Base-by-base conservation (phyloP, 2,329 filamentous ascomycete genomes). In the Passalora sequoiae region DNA sequence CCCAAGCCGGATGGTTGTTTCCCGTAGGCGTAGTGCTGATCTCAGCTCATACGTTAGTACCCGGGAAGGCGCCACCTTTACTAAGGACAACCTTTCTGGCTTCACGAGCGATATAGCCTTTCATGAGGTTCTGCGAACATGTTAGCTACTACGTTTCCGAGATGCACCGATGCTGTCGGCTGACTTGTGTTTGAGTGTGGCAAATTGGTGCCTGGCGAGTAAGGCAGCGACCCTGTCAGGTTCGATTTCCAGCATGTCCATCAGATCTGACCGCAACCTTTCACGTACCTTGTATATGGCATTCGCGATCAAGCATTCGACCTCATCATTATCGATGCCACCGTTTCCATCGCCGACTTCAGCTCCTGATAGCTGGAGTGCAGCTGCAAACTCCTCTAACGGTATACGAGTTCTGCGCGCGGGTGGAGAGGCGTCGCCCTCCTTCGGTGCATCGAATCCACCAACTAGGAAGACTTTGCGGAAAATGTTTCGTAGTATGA, bases 81-180 rank as follows among this genome's bases (percentile, higher is more conserved):
- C 88, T 96, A 44, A 98, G 70, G 15, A 98, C 92, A 20, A 98
- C 85, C 55, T 89, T 89, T 24, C 84, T 85, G 55, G 86, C 81
- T 56, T 95, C 89, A 42, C 91, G 84, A 22, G 91, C 84, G 55
- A 98, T 98, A 67, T 98, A 98, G 29, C 94, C 92, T 69, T 97
- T 98, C 86, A 98, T 95, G 17, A 92, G 74, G 46, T 85, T 86
- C 88, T 95, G 55, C 35, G 13, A 28, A 37, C 4, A 30, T 29
- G 38, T 51, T 22, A 51, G 49, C 43, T 15, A 30, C 20, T 10
- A 25, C n/a, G 7, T 19, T 30, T 44, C 31, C 43, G 31, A 38
- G 4, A 10, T 37, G 12, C 10, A 7, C 41, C 41, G 40, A 39
- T 44, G 30, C 1, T n/a, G 30, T 20, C 20, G 17, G 17, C 3